Base-by-base conservation (phyloP, 768 basidiomycete species). In the Phlebiopsis gigantea region DNA sequence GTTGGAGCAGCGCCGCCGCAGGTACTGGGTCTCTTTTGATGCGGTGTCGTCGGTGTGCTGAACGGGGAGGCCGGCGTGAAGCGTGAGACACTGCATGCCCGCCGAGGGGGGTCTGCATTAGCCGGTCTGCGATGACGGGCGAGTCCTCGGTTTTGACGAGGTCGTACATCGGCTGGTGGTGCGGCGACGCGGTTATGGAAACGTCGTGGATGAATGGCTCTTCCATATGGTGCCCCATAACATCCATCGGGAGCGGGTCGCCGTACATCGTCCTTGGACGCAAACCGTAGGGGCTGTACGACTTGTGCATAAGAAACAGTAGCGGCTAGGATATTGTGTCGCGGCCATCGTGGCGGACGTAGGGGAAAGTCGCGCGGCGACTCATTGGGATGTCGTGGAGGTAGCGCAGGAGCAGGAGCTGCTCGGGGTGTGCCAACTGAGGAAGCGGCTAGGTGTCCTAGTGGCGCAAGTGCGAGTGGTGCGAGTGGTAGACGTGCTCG, bases 31-130 rank as follows among this genome's bases (percentile, higher is more conserved):
- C 70, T 93, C 91, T 71, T 93, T 93, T 44, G 85, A 87, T 1
- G 90, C 88, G 14, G 91, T 91, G 67, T 93, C 91, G 72, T 93
- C 91, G 0, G 91, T 93, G 74, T 93, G 88, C 69, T 90, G 90
- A 6, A 93, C 86, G 55, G 83, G 82, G 31, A 90, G 76, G 12
- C 80, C 81, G 6, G 71, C 64, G 44, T 77, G 72, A 10, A 70
- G 68, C 2, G 76, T 70, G 52, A 79, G 68, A 64, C 70, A 77
- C 57, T 63, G 66, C 65, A 73, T 68, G 45, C 62, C 67, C 34
- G 63, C 61, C 2, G 67, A 69, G 10, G 72, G 59, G 34, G 69
- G 64, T 26, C 72, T 71, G 58, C 77, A 77, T 71, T 79, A 82
- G 66, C 76, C 77, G 17, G 74, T 66, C 68, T 86, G 84, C n/a